Evolutionary conservation across 2,329 filamentous ascomycete genomes (phyloP).

Genomic region (Aspergillus tanneri): DNA sequence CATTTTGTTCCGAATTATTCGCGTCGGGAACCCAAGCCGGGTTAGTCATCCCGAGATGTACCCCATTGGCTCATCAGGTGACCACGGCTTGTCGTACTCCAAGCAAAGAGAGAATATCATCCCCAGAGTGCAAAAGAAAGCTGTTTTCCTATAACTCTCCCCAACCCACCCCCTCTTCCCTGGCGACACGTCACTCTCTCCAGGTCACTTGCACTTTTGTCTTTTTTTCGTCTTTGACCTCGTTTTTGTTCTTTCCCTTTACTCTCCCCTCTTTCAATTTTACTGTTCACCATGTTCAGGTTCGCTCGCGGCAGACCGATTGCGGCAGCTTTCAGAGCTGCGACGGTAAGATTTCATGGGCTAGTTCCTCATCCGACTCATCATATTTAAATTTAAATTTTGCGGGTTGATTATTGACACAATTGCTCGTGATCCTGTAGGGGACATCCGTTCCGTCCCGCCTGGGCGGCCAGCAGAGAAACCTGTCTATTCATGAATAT

Average conservation of each 20-base stretch:
- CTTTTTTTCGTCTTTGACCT: conserved; percentile 10
- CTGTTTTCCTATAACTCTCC: conserved; percentile 30
- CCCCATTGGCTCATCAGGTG: conserved; percentile 30
- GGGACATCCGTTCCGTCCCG: conserved; percentile 56
- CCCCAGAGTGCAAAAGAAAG: conserved; percentile 37
- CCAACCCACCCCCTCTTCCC: conserved; percentile 14
- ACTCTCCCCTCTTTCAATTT: conserved; percentile 7
- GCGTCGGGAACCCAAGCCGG: conserved; percentile 25
- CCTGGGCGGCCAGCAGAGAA: conserved; percentile 73
- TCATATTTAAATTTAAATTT: conserved; percentile 5
- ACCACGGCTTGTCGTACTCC: conserved; percentile 27
- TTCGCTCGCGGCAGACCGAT: conserved; percentile 73
- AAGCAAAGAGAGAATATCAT: conserved; percentile 26
- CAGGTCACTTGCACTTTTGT: conserved; percentile 5
- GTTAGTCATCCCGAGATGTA: conserved; percentile 30
- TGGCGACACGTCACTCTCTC: conserved; percentile 17
- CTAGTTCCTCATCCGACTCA: conserved; percentile 12
- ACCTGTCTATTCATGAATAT: conserved; percentile 97
- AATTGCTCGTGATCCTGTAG: conserved; percentile 57
- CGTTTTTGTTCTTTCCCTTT: conserved; percentile 19
- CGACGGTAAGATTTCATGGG: conserved; percentile 60
- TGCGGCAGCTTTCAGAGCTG: conserved; percentile 74
- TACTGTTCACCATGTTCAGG: conserved; percentile 76
- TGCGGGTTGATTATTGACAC: conserved; percentile 31
- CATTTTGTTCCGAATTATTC: conserved; percentile 35